Base-by-base conservation (phyloP, 2,329 filamentous ascomycete species). In the Colletotrichum plurivorum region DNA sequence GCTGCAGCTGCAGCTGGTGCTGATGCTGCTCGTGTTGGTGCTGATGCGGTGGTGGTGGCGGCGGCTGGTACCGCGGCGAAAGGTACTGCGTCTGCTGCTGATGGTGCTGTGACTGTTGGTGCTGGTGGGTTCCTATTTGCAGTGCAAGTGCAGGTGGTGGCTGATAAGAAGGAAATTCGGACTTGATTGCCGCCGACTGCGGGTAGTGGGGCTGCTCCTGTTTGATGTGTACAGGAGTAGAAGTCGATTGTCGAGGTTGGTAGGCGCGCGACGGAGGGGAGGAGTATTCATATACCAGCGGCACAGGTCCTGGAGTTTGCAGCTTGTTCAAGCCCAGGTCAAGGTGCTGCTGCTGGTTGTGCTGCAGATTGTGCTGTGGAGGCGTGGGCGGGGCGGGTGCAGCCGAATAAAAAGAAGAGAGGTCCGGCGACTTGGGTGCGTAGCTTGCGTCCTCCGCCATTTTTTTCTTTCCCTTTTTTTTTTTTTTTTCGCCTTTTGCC, bases 361-460 rank as follows among this genome's bases (percentile, higher is more conserved):
- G 72, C 71, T 75, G 73, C 73, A 75, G 74, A 69, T 76, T 70
- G 63, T 70, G 69, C 54, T 69, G 75, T 70, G 71, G 74, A 71
- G 71, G 74, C 57, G 75, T 76, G 69, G 77, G 73, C 71, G 73
- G 74, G 46, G 73, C 71, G 58, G 73, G 75, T 61, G 74, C 70
- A 53, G 79, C 76, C 70, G 84, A 80, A 74, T 84, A 86, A 78
- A 89, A 84, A 68, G 84, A 87, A 69, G 87, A 88, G 73, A 89
- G 83, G 81, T 89, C 87, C 76, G 87, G 87, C 74, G 87, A 89
- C 78, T 84, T 87, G 73, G 87, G 87, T 73, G 84, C 86, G 80
- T 89, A 89, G 70, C 79, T 81, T 72, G 80, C 81, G 75, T 85
- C 84, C 76, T 83, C 81, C 73, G 81, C 83, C 82, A 88, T 87